phyloP scores from a whole-genome alignment of 2,329 filamentous ascomycete genomes.

The Phyllachora maydis region DNA sequence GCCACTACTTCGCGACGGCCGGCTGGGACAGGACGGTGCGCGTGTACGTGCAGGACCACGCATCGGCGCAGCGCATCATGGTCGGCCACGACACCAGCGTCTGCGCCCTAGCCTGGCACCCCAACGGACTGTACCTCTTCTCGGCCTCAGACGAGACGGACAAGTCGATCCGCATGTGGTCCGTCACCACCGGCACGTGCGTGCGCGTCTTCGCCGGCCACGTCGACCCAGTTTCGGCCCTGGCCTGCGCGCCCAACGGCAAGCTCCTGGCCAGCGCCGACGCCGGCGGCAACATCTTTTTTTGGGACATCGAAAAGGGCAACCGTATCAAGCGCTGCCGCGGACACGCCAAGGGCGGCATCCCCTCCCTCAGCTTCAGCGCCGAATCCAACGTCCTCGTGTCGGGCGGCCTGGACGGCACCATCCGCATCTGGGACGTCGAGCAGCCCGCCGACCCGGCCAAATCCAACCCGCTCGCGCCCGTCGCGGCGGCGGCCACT shows the following conservation, averaged over 20 bases:
- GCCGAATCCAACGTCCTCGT: constrained; percentile 81
- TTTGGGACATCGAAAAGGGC: constrained; percentile 87
- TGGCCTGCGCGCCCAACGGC: constrained; percentile 74
- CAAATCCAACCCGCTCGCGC: constrained; percentile 26
- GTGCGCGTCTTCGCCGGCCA: constrained; percentile 88
- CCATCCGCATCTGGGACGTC: constrained; percentile 87
- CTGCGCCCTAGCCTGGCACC: constrained; percentile 84
- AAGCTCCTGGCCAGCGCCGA: constrained; percentile 85
- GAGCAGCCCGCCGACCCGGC: constrained; percentile 46
- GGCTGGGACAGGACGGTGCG: constrained; percentile 81
- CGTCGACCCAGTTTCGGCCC: constrained; percentile 63
- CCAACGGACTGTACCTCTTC: constrained; percentile 84
- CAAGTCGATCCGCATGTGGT: constrained; percentile 95
- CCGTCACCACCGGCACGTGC: constrained; percentile 67
- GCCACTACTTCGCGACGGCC: constrained; percentile 81
- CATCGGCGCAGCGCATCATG: constrained; percentile 70
- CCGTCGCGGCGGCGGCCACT: constrained; percentile 2
- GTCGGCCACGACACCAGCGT: constrained; percentile 86
- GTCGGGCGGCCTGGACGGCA: constrained; percentile 79
- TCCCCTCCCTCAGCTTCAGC: constrained; percentile 85
- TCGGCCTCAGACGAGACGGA: constrained; percentile 71
- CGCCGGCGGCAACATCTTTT: constrained; percentile 68
- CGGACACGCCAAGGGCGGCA: constrained; percentile 81
- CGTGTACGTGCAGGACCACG: constrained; percentile 83
- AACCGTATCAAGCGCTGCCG: constrained; percentile 78